Evolutionary conservation across 2,329 filamentous ascomycete species (phyloP), one percentile per base, ranked within the genome.

Genomic region (Magnaporthiopsis rhizophila): DNA sequence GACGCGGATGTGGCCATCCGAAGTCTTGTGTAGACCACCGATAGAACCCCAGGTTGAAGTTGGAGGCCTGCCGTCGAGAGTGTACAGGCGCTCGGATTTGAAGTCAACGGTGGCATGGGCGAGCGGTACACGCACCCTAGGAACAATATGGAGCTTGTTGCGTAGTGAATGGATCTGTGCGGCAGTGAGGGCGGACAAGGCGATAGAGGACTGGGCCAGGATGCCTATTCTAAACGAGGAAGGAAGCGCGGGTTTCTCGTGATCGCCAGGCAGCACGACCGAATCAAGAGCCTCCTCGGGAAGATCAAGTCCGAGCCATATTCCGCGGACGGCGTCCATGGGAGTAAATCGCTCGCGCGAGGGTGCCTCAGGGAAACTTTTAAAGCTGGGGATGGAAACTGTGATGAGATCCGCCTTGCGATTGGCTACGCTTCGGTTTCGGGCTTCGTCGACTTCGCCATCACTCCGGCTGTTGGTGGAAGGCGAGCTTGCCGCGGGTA

Each of bases 221-320:
- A 80, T 73, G 0, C 77, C 80, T 18, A 86, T 77, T 65, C 83
- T 84, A 75, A 80, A 86, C 0, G 83, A 86, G 1, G 81, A 85
- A 0, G 78, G 77, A 1, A 77, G 70, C 3, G 72, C 74, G 5
- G 74, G 70, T 0, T 12, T n/a, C 11, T 15, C n/a, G n/a, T 63
- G 21, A 32, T 58, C 56, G 21, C 56, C 50, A 11, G 56, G n/a
- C 28, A 63, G 53, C 3, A 24, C 24, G 24, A 63, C 53, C 32
- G 62, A 58, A 15, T 2, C 9, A 4, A 63, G 56, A 9, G 62
- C 36, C 3, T 30, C 53, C 7, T 58, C 56, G 30, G 62, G 62
- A 21, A 63, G 53, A 4, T 26, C 62, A 9, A 63, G 26, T 8
- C 28, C 53, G n/a, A 26, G 21, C 62, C 62, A 63, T 2, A 63